A percentile compares a stretch with the other conserved stretches of the same genome.
phyloP scores from a whole-genome alignment of 2,329 filamentous ascomycete genomes.

The Leptographium radiaticola region DNA sequence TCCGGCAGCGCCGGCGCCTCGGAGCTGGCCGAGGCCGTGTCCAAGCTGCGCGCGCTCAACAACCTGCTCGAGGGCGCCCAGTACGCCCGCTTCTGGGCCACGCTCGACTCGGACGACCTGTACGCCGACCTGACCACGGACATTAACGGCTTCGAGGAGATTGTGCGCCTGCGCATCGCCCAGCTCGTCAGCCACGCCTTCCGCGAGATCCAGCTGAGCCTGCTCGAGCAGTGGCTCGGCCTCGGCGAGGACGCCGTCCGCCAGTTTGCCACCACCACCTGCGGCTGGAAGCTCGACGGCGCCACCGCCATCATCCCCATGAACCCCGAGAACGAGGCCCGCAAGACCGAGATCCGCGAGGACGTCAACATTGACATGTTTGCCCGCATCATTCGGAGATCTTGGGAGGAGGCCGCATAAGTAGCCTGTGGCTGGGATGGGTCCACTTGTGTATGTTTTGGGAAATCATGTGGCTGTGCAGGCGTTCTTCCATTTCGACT shows the following conservation, averaged over 20 bases:
- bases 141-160: conserved; percentile 87
- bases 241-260: conserved; percentile 51
- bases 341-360: conserved; percentile 89
- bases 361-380: conserved; percentile 88
- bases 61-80: conserved; percentile 79
- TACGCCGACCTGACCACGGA: conserved; percentile 94
- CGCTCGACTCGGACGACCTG: conserved; percentile 83
- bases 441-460: not conserved
- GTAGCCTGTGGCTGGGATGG: not conserved
- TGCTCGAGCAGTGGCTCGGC: conserved; percentile 66
- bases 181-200: conserved; percentile 72
- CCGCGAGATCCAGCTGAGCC: conserved; percentile 54
- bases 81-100: conserved; percentile 87
- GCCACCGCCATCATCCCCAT: conserved; percentile 62
- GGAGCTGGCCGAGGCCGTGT: conserved; percentile 78
- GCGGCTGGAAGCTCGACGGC: conserved; percentile 69
- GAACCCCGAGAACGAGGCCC: conserved; percentile 96
- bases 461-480: not conserved
- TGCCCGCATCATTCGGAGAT: conserved; percentile 63
- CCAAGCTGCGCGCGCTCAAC: conserved; percentile 75
- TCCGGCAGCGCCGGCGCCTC: conserved; percentile 21
- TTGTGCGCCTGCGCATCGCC: conserved; percentile 81
- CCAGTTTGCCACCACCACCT: conserved; percentile 75
- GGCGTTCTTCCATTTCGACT: not conserved
- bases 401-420: conserved; percentile 69